Base-by-base conservation (phyloP, 2,329 filamentous ascomycete genomes). In the Cadophora sp. region DNA sequence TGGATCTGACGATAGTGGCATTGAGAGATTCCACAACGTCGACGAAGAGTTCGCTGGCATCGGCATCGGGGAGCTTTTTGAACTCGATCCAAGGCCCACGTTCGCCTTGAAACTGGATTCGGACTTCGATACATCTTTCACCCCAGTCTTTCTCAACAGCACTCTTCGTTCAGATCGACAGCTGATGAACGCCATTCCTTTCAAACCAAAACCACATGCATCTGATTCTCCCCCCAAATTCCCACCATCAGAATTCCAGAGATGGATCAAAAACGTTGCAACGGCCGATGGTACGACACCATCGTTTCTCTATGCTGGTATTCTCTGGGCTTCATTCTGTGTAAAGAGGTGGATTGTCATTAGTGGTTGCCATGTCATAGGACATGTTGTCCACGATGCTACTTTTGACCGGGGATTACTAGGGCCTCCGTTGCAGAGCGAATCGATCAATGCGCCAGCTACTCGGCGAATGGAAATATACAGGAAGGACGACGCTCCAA, bases 1-100 rank as follows among this genome's bases (percentile, higher is more conserved):
- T 60, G 58, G 58, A n/a, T 60, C 58, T 18, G 43, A 22, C 16
- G 58, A 60, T 18, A 27, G 45, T 48, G 58, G 58, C 22, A 18
- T 20, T 16, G 58, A 60, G 18, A 43, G 41, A 22, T 60, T 60
- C 27, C 36, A 33, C 41, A 60, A 60, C 8, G 55, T 22, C n/a
- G 59, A 62, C 14, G 59, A 62, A 1, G 59, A 62, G n/a, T 62
- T 62, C 33, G 16, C 33, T 27, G 45, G 18, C 18, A 13, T 93
- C 59, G 88, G 89, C 27, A 83, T 92, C 3, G 79, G 89, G 16
- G 91, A 94, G 75, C 80, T 94, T 48, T 79, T 95, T 39, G 91
- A 94, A 73, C 84, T 90, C 68, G 92, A 95, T 76, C 86, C 89
- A 60, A 83, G 92, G 58, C 92, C 91, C 2, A 91, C 90, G 0